Conservation (phyloP, 805 yeast species). For the Saturnispora diversa region DNA sequence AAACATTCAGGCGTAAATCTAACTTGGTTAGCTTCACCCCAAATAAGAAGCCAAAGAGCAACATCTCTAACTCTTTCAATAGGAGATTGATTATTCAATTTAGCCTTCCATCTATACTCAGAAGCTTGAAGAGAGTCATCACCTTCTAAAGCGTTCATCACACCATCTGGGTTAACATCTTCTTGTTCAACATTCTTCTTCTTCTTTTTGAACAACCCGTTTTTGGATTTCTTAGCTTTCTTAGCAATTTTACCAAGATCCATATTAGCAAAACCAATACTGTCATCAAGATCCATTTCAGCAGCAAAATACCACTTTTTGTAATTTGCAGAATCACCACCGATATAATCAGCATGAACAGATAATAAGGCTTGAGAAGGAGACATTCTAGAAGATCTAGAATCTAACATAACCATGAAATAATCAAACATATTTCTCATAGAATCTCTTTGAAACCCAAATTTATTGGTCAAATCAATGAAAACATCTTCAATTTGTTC, state of each 20-base stretch:
- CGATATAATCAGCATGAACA: slow-evolving; percentile 80
- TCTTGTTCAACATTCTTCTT: slow-evolving; percentile 70
- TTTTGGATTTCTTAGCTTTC: slow-evolving; percentile 74
- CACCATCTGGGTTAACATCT: slow-evolving; percentile 53
- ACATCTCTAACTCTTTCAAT: slow-evolving; percentile 73
- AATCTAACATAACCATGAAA: slow-evolving; percentile 76
- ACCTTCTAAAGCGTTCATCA: slow-evolving; percentile 62
- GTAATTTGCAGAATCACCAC: slow-evolving; percentile 80
- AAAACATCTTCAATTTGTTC: slow-evolving; percentile 84
- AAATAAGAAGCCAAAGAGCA: slow-evolving; percentile 63
- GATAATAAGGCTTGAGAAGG: slow-evolving; percentile 81
- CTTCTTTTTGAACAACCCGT: slow-evolving; percentile 34
- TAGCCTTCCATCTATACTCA: slow-evolving; percentile 74
- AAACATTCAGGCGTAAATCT: slow-evolving; percentile 87
- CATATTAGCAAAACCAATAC: slow-evolving; percentile 78
- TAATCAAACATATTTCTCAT: slow-evolving; percentile 89
- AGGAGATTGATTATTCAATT: slow-evolving; percentile 65
- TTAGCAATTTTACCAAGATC: slow-evolving; percentile 64
- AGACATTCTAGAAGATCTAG: slow-evolving; percentile 81
- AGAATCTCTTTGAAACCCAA: slow-evolving; percentile 87
- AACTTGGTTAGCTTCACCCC: slow-evolving; percentile 93
- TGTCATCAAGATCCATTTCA: slow-evolving; percentile 78
- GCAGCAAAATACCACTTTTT: slow-evolving; percentile 87
- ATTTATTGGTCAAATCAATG: slow-evolving; percentile 72
- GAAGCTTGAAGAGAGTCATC: slow-evolving; percentile 84